Conservation (phyloP, 768 basidiomycete species). For the Boletus insuetus region DNA sequence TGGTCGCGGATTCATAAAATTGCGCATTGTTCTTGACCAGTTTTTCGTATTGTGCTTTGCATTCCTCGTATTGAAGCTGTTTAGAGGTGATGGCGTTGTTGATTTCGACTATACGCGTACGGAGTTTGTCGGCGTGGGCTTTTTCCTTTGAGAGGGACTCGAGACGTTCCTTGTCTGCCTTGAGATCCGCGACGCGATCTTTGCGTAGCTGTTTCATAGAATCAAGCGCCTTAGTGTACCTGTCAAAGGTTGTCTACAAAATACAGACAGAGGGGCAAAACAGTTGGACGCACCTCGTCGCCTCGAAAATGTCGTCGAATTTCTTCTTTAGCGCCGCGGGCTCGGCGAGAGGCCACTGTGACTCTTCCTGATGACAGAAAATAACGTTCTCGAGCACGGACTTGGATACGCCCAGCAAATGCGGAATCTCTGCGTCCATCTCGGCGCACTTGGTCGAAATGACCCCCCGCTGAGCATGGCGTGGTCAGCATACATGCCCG, state of each 20-base stretch:
- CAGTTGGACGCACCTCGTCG: constrained; percentile 65
- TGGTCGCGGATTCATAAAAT: constrained; percentile 80
- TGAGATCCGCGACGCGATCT: constrained; percentile 86
- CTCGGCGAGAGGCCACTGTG: constrained; percentile 95
- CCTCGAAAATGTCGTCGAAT: constrained; percentile 99
- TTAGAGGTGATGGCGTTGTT: constrained; percentile 62
- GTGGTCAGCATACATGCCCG: background rate
- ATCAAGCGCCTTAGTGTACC: constrained; percentile 96
- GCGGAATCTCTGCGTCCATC: constrained; percentile 92
- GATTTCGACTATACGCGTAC: constrained; percentile 58
- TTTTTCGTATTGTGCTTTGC: constrained; percentile 61
- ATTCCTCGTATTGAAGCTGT: constrained; percentile 70
- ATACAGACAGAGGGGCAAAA: background rate
- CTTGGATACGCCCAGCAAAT: constrained; percentile 91
- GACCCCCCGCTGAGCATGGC: constrained; percentile 58
- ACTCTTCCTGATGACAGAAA: constrained; percentile 99
- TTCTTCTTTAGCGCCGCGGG: constrained; percentile 94
- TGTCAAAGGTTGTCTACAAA: constrained; percentile 26
- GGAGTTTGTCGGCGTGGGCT: constrained; percentile 81
- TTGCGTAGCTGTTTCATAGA: constrained; percentile 88
- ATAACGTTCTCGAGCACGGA: constrained; percentile 99
- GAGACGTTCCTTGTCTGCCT: constrained; percentile 87
- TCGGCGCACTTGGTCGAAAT: constrained; percentile 98
- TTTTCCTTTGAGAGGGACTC: constrained; percentile 79
- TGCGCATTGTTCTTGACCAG: constrained; percentile 67